Evolutionary conservation across 176 grass and related monocot species (phyloP).

Genomic region (Thinopyrum elongatum): DNA sequence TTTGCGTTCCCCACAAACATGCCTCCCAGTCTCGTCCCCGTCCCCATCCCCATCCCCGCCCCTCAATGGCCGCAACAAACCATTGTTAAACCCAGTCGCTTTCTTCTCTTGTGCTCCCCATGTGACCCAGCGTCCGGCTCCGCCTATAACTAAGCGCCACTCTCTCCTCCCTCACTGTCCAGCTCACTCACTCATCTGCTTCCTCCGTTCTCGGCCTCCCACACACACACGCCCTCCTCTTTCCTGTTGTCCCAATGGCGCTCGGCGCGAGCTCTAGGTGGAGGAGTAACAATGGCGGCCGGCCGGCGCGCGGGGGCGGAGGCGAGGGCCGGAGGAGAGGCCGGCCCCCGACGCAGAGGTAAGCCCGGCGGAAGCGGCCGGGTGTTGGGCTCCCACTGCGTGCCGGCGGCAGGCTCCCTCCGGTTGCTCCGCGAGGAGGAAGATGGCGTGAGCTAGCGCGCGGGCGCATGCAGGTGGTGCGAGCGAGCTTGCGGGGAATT

Average conservation of each 20-base stretch:
- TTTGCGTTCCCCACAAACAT: constrained; percentile 72
- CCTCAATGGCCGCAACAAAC: background rate
- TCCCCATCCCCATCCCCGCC: background rate
- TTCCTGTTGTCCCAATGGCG: constrained; percentile 16
- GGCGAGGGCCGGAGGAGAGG: background rate
- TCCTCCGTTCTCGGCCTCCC: background rate
- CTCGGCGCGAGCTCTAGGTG: constrained; percentile 6
- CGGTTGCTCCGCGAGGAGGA: constrained; percentile 31
- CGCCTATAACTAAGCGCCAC: constrained; percentile 40
- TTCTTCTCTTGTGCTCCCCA: constrained; percentile 18
- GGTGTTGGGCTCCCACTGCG: constrained; percentile 37
- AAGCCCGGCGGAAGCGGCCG: background rate
- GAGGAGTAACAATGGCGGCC: background rate
- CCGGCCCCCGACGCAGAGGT: constrained; percentile 20
- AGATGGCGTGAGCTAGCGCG: background rate
- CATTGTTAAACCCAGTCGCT: constrained; percentile 39
- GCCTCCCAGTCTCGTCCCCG: constrained; percentile 31
- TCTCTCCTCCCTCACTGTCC: constrained; percentile 11
- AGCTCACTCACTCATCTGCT: background rate
- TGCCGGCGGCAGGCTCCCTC: background rate
- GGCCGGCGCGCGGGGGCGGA: background rate
- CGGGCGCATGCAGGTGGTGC: constrained; percentile 23
- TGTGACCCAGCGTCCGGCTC: constrained; percentile 7
- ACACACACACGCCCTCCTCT: background rate
- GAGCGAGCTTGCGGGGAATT: constrained; percentile 64